A percentile compares a stretch with the other conserved stretches of the same genome.
Conservation (phyloP, 441 rosid genomes). For the Bocquillonia castaneifolia region DNA sequence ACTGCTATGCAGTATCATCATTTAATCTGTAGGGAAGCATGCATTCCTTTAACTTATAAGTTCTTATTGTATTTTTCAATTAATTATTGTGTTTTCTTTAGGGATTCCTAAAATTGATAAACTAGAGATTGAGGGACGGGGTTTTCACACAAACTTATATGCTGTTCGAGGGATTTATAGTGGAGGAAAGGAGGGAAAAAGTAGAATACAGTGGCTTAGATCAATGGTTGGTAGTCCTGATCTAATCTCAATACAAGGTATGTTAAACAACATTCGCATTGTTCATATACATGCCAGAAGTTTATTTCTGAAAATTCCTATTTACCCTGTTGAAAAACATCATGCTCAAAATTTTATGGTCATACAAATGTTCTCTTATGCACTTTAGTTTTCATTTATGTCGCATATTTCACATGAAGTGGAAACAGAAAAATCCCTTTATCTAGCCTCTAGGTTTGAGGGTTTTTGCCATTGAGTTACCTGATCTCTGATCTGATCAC, state of each 20-base stretch:
- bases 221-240: constrained; percentile 98
- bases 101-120: constrained; percentile 83
- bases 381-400: not conserved
- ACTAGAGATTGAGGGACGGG: constrained; percentile 92
- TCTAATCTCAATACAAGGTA: constrained; percentile 92
- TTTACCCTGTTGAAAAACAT: not conserved
- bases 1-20: not conserved
- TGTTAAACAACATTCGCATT: constrained; percentile 14
- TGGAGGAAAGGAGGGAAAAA: constrained; percentile 98
- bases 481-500: not conserved
- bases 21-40: constrained; percentile 2
- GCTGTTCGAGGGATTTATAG: constrained; percentile 77
- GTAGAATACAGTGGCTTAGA: constrained; percentile 95
- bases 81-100: constrained; percentile 26
- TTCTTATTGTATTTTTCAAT: constrained; percentile 7
- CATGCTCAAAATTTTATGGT: not conserved
- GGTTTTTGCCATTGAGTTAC: not conserved
- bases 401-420: not conserved
- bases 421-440: not conserved
- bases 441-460: not conserved
- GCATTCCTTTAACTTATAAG: constrained; percentile 6
- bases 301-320: not conserved
- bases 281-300: not conserved
- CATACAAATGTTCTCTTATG: not conserved
- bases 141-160: constrained; percentile 89